These are phyloP conservation scores for Colletotrichum acutatum DNA, from an alignment of 2,329 filamentous ascomycete genomes.

Conservation along the genomic window DNA sequence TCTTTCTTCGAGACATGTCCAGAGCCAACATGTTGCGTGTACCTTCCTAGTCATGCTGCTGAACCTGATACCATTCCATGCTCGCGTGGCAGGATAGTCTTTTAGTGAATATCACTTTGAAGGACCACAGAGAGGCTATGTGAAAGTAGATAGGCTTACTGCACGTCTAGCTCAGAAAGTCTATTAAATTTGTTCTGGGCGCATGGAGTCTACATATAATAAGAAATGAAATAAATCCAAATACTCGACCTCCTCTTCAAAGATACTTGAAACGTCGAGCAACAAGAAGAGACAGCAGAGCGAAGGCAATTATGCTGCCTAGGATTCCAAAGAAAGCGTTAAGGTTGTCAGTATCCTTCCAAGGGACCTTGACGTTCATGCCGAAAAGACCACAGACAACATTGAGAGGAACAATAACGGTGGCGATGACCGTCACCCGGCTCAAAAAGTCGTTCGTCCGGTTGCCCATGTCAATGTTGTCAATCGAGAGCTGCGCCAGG, in stretches of 20 bases:
- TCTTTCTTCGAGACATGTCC: no score
- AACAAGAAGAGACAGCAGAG: constrained; percentile 52
- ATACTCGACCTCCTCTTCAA: neutral
- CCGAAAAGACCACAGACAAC: constrained; percentile 87
- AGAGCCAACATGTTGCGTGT: no score
- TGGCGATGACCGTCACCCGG: constrained; percentile 94
- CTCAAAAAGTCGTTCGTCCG: constrained; percentile 88
- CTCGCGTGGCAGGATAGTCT: no score
- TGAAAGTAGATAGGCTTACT: no score
- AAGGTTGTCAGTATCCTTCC: constrained; percentile 62
- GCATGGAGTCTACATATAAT: no score
- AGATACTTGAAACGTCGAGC: constrained; percentile 21
- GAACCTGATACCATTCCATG: no score
- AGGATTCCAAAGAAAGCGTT: constrained; percentile 63
- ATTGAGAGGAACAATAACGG: constrained; percentile 93
- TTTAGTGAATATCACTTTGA: no score
- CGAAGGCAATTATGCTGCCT: constrained; percentile 64
- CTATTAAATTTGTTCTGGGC: no score
- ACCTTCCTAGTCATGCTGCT: no score
- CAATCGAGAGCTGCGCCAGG: constrained; percentile 91
- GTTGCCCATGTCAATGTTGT: constrained; percentile 89
- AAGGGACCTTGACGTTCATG: constrained; percentile 86
- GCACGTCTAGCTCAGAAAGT: no score
- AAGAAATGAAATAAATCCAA: no score
- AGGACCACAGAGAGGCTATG: no score